Conservation (phyloP, 2,329 filamentous ascomycete species). For the Botrytis medusae region DNA sequence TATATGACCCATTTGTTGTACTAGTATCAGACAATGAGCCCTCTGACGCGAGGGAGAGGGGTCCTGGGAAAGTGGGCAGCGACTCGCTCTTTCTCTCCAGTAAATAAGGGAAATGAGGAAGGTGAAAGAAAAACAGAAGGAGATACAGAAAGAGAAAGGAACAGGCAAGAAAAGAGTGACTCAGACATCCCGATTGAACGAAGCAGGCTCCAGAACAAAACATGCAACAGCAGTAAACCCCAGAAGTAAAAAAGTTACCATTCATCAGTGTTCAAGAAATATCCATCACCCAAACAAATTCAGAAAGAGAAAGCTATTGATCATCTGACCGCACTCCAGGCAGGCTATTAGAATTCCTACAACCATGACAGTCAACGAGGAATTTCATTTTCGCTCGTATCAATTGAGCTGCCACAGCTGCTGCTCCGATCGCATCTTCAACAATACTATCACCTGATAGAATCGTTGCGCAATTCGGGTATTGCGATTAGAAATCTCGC, state of each 20-base stretch:
- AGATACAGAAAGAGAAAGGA: not conserved
- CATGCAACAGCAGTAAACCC: not conserved
- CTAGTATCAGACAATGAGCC: not conserved
- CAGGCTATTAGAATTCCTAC: not conserved
- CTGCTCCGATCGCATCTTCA: not conserved
- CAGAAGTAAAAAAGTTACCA: not conserved
- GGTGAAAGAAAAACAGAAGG: not conserved
- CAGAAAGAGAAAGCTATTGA: not conserved
- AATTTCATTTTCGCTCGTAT: not conserved
- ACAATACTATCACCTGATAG: not conserved
- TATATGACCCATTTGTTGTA: not conserved
- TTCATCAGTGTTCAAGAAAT: not conserved
- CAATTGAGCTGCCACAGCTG: not conserved
- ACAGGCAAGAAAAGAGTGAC: not conserved
- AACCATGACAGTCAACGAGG: not conserved
- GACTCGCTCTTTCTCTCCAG: too few relatives aligned
- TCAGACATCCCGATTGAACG: not conserved
- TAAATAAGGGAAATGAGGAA: too few relatives aligned
- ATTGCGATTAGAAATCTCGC: not conserved
- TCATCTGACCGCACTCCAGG: not conserved
- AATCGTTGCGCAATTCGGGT: not conserved
- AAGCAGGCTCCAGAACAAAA: not conserved
- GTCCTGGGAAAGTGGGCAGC: not conserved
- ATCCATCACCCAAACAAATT: not conserved
- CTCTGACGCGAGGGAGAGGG: not conserved